phyloP scores from a whole-genome alignment of 1,284 basidiomycete species.

The Fereydounia khargensis region DNA sequence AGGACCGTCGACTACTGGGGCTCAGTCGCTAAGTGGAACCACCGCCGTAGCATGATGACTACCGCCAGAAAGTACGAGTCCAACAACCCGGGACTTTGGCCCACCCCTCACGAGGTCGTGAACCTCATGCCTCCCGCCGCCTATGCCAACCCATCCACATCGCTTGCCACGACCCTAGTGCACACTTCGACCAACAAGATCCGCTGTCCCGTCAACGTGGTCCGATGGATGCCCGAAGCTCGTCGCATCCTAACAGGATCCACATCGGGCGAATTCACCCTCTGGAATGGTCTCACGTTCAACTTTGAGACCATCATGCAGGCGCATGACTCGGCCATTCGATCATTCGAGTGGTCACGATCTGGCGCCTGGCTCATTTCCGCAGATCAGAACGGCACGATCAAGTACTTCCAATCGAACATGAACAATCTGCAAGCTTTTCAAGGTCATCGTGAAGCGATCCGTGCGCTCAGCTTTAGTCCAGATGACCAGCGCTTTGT shows the following conservation, averaged over 20 bases:
- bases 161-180: conserved; percentile 89
- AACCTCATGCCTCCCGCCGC: conserved; percentile 80
- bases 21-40: conserved; percentile 74
- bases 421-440: conserved; percentile 97
- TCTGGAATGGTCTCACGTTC: conserved; percentile 98
- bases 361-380: conserved; percentile 87
- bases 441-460: conserved; percentile 71
- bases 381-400: conserved; percentile 85
- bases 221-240: conserved; percentile 93
- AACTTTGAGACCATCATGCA: conserved; percentile 99
- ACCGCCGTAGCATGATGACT: conserved; percentile 3
- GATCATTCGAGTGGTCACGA: conserved; percentile 83
- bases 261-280: conserved; percentile 93
- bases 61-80: conserved; percentile 4
- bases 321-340: conserved; percentile 91
- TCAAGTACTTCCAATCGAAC: conserved; percentile 98
- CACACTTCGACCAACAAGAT: conserved; percentile 99
- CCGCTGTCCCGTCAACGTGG: conserved; percentile 91
- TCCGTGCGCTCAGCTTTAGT: conserved; percentile 84
- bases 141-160: conserved; percentile 83
- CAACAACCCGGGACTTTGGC: conserved; percentile 12
- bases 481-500: conserved; percentile 89
- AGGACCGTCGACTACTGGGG: conserved; percentile 93
- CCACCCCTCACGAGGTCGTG: conserved; percentile 38
- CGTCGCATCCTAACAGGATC: conserved; percentile 89